Evolutionary conservation across 495 filamentous ascomycete species (phyloP), one percentile per base, ranked within the genome.

Genomic region (Gamarada debralockiae): DNA sequence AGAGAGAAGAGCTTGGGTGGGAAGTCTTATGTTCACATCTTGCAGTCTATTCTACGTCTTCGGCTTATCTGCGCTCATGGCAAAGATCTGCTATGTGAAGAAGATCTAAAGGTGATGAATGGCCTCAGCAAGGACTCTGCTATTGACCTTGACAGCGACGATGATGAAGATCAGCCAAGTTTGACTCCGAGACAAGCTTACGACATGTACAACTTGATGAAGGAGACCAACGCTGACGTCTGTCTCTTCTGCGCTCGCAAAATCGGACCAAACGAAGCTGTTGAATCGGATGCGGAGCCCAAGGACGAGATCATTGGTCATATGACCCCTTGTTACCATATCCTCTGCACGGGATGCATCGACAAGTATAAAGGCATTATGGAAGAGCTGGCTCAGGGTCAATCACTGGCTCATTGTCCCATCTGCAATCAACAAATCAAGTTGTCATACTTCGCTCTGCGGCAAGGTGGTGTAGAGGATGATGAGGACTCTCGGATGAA

Each of bases 51-150:
- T 69, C 80, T 92, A 62, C 89, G 91, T 36, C 79, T 98, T 8
- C 89, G 93, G 4, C 79, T 91, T 40, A 83, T 97, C 25, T 97
- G 89, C 60, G 93, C 92, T 3, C 90, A 96, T 67, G 93, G 93
- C 6, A 85, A 83, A 60, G 93, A 97, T 51, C 77, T 97, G 23
- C 78, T 98, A 2, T 84, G 82, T 40, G 81, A 89, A 15, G 83
- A 91, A 42, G 92, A 96, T 60, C 76, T 93, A 15, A 82, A 85
- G 34, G 71, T 84, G 13, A 81, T 87, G 50, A 83, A 89, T 60
- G 93, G 93, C 9, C 70, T 92, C 62, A 90, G 83, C 40, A 77
- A 79, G 7, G 80, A 88, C 8, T 86, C 89, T 49, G 86, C 93
- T 1, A 96, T 97, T 55, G 84, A 93, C 57, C 75, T 98, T 6